phyloP scores from a whole-genome alignment of 2,329 filamentous ascomycete species.

The Apiospora kogelbergensis region DNA sequence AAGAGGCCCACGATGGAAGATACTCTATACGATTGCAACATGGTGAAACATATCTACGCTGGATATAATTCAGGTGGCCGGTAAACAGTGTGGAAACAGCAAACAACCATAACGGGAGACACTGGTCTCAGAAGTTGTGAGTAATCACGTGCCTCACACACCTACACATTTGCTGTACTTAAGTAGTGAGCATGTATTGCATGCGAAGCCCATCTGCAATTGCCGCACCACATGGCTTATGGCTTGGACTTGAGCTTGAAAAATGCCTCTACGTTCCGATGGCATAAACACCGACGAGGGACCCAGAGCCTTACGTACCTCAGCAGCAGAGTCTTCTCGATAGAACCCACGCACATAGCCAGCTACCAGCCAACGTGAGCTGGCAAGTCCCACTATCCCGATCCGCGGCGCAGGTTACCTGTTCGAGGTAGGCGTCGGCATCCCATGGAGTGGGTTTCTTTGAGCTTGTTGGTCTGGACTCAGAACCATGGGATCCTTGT shows the following conservation, averaged over 20 bases:
- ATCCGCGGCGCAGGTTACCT: background rate
- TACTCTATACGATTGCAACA: background rate
- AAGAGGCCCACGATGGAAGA: constrained; percentile 4
- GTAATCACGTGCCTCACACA: background rate
- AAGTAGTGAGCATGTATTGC: too few species aligned
- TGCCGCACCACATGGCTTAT: background rate
- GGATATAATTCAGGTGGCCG: background rate
- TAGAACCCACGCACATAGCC: background rate
- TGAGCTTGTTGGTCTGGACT: background rate
- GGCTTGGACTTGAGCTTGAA: background rate
- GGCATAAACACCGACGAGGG: background rate
- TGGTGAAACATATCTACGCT: background rate
- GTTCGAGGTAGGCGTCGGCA: background rate
- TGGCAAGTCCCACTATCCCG: background rate
- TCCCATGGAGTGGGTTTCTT: background rate
- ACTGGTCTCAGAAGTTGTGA: background rate
- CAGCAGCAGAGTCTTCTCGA: background rate
- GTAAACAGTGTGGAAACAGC: background rate
- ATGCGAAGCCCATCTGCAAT: background rate
- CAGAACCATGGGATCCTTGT: background rate
- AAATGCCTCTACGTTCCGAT: background rate
- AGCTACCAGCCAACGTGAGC: background rate
- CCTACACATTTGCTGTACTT: background rate
- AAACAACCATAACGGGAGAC: background rate
- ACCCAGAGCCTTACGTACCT: background rate